Evolutionary conservation across 1,284 basidiomycete genomes (phyloP).

Genomic region (Austroboletus niveus): DNA sequence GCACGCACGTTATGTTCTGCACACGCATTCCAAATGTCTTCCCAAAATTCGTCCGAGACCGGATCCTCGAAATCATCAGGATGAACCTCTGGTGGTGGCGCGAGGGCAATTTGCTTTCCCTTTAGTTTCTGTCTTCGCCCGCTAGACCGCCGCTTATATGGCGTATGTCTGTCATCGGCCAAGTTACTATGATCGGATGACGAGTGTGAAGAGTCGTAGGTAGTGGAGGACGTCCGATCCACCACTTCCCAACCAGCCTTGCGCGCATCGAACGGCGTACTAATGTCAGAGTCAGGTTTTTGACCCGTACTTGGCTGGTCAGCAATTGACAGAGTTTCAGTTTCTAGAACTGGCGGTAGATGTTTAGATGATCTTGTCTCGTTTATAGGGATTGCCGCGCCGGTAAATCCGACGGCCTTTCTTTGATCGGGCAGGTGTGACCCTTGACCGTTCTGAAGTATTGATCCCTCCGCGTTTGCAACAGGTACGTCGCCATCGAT

Average conservation of each 20-base stretch:
- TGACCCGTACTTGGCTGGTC: slow-evolving; percentile 17
- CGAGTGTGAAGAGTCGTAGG: slow-evolving; percentile 47
- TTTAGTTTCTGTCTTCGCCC: slow-evolving; percentile 59
- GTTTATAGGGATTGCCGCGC: slow-evolving; percentile 65
- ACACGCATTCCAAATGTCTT: slow-evolving; percentile 81
- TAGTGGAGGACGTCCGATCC: slow-evolving; percentile 38
- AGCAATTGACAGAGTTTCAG: slow-evolving; percentile 37
- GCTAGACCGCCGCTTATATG: slow-evolving; percentile 44
- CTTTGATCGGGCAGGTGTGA: slow-evolving; percentile 54
- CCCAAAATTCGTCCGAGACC: slow-evolving; percentile 83
- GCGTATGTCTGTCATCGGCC: slow-evolving; percentile 50
- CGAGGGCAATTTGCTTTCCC: slow-evolving; percentile 59
- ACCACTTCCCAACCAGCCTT: slow-evolving; percentile 43
- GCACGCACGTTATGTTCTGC: slow-evolving; percentile 81
- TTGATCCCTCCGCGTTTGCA: slow-evolving; percentile 30
- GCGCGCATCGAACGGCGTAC: slow-evolving; percentile 30
- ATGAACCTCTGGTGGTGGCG: slow-evolving; percentile 68
- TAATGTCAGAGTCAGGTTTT: slow-evolving; percentile 16
- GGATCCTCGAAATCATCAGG: slow-evolving; percentile 86
- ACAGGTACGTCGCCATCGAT: background rate
- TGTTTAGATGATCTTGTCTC: slow-evolving; percentile 66
- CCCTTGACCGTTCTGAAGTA: slow-evolving; percentile 50
- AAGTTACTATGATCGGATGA: slow-evolving; percentile 45
- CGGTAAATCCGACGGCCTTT: slow-evolving; percentile 58
- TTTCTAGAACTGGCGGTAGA: slow-evolving; percentile 30